These are phyloP conservation scores for Solanum corneliomulleri DNA, from an alignment of 257 asterid genomes.

Conservation along the genomic window DNA sequence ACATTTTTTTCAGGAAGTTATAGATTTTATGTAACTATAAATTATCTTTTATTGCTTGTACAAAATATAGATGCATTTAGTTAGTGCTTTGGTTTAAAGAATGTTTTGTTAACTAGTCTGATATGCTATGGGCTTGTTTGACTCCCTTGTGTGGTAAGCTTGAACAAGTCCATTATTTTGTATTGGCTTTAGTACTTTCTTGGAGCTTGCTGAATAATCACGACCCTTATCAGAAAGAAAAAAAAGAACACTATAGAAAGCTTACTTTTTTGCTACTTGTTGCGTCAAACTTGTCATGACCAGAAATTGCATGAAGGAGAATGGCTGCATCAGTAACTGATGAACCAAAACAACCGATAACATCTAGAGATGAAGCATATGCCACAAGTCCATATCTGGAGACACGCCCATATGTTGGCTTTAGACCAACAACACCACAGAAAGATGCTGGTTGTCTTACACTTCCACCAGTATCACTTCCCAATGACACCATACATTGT, in stretches of 20 bases:
- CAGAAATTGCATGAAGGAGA: constrained; percentile 63
- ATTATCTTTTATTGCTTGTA: not conserved
- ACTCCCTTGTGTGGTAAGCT: not conserved
- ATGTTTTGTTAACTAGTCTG: not conserved
- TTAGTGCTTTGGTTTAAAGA: not conserved
- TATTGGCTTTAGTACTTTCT: constrained; percentile 10
- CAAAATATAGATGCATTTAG: not conserved
- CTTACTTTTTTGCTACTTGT: constrained; percentile 69
- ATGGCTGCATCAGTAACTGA: constrained; percentile 95
- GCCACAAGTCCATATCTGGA: constrained; percentile 98
- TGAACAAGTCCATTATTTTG: not conserved
- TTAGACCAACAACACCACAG: constrained; percentile 92
- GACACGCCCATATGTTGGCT: constrained; percentile 97
- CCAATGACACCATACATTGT: constrained; percentile 89
- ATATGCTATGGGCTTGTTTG: not conserved
- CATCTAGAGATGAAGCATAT: constrained; percentile 95
- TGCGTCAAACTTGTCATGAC: constrained; percentile 87
- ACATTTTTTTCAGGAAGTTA: not conserved
- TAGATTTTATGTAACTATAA: not conserved
- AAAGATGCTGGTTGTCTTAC: constrained; percentile 97
- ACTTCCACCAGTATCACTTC: constrained; percentile 99
- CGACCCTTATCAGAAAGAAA: not conserved
- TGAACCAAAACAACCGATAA: constrained; percentile 96
- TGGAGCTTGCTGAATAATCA: constrained; percentile 39
- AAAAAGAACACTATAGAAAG: not conserved